A percentile compares a stretch with the other conserved stretches of the same genome.
These are phyloP conservation scores for Cyclospora cayetanensis DNA, from an alignment of 169 alveolate genomes.

Conservation along the genomic window DNA sequence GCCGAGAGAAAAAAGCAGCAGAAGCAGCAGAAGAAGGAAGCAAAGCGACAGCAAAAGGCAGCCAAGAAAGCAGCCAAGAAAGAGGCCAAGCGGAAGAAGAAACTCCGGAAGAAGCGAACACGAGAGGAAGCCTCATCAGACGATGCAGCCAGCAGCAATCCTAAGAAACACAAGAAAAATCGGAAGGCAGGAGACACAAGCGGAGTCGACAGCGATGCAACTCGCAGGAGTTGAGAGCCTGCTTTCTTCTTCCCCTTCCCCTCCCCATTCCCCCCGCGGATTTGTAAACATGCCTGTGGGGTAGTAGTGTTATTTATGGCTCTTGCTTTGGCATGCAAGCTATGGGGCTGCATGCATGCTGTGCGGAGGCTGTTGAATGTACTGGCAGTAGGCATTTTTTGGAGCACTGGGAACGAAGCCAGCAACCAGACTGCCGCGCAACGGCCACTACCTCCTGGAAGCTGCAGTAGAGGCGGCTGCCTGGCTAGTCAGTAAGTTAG, in stretches of 20 bases:
- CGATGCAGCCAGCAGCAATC: neutral
- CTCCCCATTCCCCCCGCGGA: too few relatives aligned
- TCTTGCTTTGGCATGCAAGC: too few relatives aligned
- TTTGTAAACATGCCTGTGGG: too few relatives aligned
- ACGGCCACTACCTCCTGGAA: too few relatives aligned
- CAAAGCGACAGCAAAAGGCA: constrained; percentile 10
- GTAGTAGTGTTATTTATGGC: too few relatives aligned
- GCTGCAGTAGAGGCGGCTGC: neutral
- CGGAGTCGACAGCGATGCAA: neutral
- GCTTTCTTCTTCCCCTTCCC: too few relatives aligned
- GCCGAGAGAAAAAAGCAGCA: constrained; percentile 52
- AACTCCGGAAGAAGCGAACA: neutral
- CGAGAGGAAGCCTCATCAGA: neutral
- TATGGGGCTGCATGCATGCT: too few relatives aligned
- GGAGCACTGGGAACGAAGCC: too few relatives aligned
- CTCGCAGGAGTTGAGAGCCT: neutral
- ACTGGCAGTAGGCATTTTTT: too few relatives aligned
- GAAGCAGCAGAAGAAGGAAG: constrained; percentile 25
- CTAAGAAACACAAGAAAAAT: neutral
- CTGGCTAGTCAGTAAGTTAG: neutral
- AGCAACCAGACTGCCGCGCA: too few relatives aligned
- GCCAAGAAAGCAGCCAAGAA: constrained; percentile 17
- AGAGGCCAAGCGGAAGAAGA: neutral
- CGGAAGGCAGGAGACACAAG: neutral
- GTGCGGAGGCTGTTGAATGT: too few relatives aligned